Evolutionary conservation across 2,329 filamentous ascomycete genomes (phyloP).

Genomic region (Paracamarosporium sp.): DNA sequence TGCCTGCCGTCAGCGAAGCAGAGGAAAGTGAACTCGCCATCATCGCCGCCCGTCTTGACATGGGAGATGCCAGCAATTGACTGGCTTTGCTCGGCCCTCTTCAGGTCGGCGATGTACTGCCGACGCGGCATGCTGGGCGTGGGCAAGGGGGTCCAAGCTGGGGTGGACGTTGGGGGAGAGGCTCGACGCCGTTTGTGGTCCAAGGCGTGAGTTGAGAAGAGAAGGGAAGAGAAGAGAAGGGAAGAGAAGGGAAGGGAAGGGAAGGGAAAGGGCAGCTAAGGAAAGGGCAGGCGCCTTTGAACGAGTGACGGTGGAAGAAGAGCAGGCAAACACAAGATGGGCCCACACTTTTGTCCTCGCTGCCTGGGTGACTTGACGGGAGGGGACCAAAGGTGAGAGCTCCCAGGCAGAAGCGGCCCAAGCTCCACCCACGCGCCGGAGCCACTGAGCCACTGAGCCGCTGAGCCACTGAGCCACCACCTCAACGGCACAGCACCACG

Average conservation of each 20-base stretch:
- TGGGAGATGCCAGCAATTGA: constrained; percentile 58
- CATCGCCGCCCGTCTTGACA: constrained; percentile 69
- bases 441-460: not conserved
- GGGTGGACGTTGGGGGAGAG: not conserved
- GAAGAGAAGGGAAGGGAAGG: not conserved
- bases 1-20: constrained; percentile 38
- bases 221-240: not conserved
- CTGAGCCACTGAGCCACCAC: no score
- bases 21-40: constrained; percentile 73
- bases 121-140: constrained; percentile 66
- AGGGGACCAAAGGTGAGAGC: not conserved
- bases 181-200: not conserved
- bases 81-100: constrained; percentile 45
- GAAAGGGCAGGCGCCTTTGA: not conserved
- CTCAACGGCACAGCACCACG: no score
- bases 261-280: not conserved
- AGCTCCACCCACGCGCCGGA: no score
- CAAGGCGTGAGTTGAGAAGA: not conserved
- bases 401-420: constrained; percentile 8
- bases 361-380: not conserved
- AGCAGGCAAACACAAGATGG: not conserved
- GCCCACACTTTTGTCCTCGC: not conserved
- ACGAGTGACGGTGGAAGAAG: not conserved
- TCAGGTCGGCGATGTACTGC: constrained; percentile 68
- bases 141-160: not conserved